Evolutionary conservation across 495 filamentous ascomycete genomes (phyloP), one percentile per base, ranked within the genome.

Genomic region (Aspergillus hancockii): DNA sequence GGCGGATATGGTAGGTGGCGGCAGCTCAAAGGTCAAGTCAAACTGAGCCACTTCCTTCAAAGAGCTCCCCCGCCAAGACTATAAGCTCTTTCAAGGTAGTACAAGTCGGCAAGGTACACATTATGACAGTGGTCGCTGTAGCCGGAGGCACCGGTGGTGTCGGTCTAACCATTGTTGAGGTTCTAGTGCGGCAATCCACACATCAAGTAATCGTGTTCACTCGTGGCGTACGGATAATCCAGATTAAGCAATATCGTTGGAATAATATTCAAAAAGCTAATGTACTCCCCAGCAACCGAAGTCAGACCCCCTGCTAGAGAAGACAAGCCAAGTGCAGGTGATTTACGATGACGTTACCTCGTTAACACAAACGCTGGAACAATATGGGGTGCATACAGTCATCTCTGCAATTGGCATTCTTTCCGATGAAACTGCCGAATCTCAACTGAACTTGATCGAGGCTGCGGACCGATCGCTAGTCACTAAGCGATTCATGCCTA

Each of bases 141-240:
- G 81, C 83, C 34, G 83, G 83, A 22, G 82, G 83, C 8, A 81
- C 79, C 28, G 81, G 80, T 9, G 74, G 71, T 23, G 65, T 85
- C 18, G 83, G 83, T 8, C 75, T 74, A 49, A 77, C 79, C 14
- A 69, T 85, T 47, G 75, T 84, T 22, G 80, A 83, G 12, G 75
- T 59, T 40, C 52, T 85, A 36, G 16, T 68, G 0, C 60, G 73
- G 12, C 63, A 70, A 6, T 46, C 69, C 5, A 75, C 75, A 54
- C 72, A 81, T 55, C 43, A 76, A 21, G 69, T 83, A 13, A 67
- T 78, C 16, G 66, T 84, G 16, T 54, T 85, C 21, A 75, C 74
- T 34, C 73, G 82, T 65, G 74, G 57, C 55, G 65, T 60, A 53
- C 49, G 47, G n/a, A 4, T 19, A 43, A 45, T 55, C 13, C n/a